Evolutionary conservation across 179 eudicot species (phyloP).

Genomic region (Vitellaria paradoxa): DNA sequence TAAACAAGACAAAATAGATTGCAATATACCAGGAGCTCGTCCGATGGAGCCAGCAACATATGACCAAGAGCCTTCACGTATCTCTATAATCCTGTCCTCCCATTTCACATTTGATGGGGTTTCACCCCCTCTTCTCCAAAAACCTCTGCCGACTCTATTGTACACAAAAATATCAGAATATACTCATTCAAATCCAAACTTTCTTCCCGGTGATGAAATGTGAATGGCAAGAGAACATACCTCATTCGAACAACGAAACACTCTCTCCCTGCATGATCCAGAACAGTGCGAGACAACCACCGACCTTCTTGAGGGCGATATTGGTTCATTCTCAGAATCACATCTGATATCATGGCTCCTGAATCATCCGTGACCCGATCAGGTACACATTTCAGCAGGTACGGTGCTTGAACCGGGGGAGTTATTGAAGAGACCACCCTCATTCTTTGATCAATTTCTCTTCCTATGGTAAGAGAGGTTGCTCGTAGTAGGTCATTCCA

Average conservation of each 20-base stretch:
- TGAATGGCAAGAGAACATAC: slow-evolving; percentile 25
- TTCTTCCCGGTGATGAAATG: background rate
- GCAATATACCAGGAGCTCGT: slow-evolving; percentile 67
- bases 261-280: slow-evolving; percentile 84
- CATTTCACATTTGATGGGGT: slow-evolving; percentile 65
- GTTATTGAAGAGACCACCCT: slow-evolving; percentile 70
- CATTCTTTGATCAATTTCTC: slow-evolving; percentile 49
- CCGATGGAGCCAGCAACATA: slow-evolving; percentile 80
- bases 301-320: slow-evolving; percentile 92
- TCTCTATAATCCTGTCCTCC: slow-evolving; percentile 79
- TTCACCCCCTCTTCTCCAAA: slow-evolving; percentile 97
- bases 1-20: background rate
- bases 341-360: slow-evolving; percentile 93
- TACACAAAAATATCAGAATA: background rate
- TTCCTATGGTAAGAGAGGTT: slow-evolving; percentile 58
- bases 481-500: slow-evolving; percentile 85
- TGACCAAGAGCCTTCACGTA: slow-evolving; percentile 93
- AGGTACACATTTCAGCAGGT: slow-evolving; percentile 84
- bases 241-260: slow-evolving; percentile 85
- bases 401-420: slow-evolving; percentile 86
- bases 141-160: slow-evolving; percentile 70
- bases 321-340: slow-evolving; percentile 71
- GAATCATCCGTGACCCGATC: slow-evolving; percentile 91
- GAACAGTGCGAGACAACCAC: slow-evolving; percentile 90
- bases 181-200: background rate